Evolutionary conservation across 2,329 filamentous ascomycete species (phyloP), one percentile per base, ranked within the genome.

Genomic region (Trichoderma sp.): DNA sequence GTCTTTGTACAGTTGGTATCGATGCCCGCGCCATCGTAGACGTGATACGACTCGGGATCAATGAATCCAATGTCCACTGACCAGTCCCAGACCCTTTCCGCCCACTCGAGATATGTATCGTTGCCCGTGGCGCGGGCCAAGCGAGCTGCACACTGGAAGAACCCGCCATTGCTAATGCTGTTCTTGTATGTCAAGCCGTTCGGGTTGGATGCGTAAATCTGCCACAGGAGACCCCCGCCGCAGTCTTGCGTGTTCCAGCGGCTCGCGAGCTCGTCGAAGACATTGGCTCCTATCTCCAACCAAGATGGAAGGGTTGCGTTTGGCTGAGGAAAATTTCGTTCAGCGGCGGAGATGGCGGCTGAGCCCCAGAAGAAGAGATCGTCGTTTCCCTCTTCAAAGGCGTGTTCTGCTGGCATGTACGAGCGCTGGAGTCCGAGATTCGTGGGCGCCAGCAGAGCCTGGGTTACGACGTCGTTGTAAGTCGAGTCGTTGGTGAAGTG

Each of bases 181-280:
- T 94, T 94, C 79, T 94, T 95, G 85, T 96, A 95, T 74, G 88
- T 84, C 76, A 93, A 89, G 15, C 92, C 93, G 70, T 88, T 88
- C 56, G 82, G 81, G 76, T 96, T 94, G 73, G 86, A 87, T 1
- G 85, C 80, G 76, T 90, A 94, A 72, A 97, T 93, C 80, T 97
- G 92, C 92, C 92, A 94, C 67, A 87, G 84, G 56, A 95, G 80
- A 5, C 92, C 93, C 69, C 92, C 92, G 29, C 83, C 84, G 74
- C 92, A 96, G 45, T 81, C 78, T 0, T 82, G 80, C 0, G 80
- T 83, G 75, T 94, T 89, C 92, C 92, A 95, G 54, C 92, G 87
- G 25, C 78, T 78, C 5, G 83, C 84, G 74, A 93, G 89, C 52
- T 86, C 84, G 76, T 93, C 89, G 84, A 92, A 95, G 35, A 92